These are phyloP conservation scores for Ormosia semicastrata DNA, from an alignment of 306 rosid genomes.

Conservation along the genomic window DNA sequence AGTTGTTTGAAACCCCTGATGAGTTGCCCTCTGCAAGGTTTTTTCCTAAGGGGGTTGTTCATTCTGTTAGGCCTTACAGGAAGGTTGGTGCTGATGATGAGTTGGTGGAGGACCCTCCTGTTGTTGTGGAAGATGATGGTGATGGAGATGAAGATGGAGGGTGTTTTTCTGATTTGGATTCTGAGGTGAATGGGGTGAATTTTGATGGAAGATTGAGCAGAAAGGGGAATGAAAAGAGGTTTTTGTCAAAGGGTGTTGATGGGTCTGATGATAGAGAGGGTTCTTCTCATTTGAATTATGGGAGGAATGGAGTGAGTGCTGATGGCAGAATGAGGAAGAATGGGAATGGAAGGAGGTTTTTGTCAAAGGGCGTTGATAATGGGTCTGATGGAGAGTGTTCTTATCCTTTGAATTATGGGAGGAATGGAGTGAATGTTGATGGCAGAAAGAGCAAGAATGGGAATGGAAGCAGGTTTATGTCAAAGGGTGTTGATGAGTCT, in stretches of 20 bases:
- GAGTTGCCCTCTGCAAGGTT: conserved; percentile 88
- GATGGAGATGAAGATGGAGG: conserved; percentile 2
- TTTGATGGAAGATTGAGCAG: conserved; percentile 27
- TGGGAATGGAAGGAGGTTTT: conserved; percentile 29
- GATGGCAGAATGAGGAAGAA: conserved; percentile 33
- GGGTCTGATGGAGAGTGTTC: conserved; percentile 18
- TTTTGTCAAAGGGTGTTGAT: neutral
- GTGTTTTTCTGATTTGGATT: neutral
- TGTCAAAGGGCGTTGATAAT: neutral
- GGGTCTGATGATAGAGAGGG: conserved; percentile 4
- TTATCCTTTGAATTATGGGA: conserved; percentile 18
- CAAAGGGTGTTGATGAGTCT: conserved; percentile 15
- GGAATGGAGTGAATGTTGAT: conserved; percentile 14
- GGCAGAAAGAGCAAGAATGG: conserved; percentile 30
- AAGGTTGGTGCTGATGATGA: conserved; percentile 42
- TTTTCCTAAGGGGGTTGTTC: conserved; percentile 95
- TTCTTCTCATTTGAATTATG: neutral
- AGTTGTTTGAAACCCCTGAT: conserved; percentile 70
- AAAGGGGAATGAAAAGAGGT: conserved; percentile 31
- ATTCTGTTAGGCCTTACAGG: conserved; percentile 71
- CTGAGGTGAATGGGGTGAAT: conserved; percentile 2
- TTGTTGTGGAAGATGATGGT: too few species aligned
- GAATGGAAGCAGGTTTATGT: conserved; percentile 30
- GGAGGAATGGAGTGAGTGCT: conserved; percentile 1
- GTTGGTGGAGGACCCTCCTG: conserved; percentile 6